These are phyloP conservation scores for Parasitella parasitica DNA, from an alignment of 371 early-diverging fungal genomes.

Conservation along the genomic window DNA sequence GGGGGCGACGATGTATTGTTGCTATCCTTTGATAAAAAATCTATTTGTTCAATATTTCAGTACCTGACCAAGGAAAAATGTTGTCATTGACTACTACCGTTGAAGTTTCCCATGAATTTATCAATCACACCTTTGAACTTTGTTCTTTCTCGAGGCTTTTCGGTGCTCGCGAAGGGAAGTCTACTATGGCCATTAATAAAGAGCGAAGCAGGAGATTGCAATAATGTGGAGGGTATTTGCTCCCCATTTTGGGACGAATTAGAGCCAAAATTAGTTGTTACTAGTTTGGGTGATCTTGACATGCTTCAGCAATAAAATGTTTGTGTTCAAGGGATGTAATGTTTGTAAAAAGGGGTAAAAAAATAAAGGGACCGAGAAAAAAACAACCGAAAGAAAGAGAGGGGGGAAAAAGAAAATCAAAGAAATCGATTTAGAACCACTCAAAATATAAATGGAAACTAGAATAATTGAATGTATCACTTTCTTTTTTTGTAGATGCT, in stretches of 20 bases:
- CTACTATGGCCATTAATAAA: not conserved
- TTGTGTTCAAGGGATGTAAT: not conserved
- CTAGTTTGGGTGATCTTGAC: conserved; percentile 12
- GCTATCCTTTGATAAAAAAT: not conserved
- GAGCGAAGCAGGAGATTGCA: not conserved
- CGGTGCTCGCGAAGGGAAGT: not conserved
- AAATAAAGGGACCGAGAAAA: not conserved
- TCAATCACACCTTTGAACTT: conserved; percentile 54
- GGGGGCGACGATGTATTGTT: not conserved
- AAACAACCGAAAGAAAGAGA: not conserved
- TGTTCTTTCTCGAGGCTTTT: conserved; percentile 23
- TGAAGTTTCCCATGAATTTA: conserved; percentile 33
- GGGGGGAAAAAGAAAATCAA: not conserved
- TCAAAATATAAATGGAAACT: not conserved
- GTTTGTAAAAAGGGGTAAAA: not conserved
- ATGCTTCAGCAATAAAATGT: not conserved
- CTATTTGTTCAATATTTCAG: not conserved
- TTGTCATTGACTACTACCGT: conserved; percentile 21
- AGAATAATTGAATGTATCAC: not conserved
- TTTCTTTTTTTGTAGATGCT: not conserved
- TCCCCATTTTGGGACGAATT: not conserved
- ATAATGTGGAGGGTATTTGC: not conserved
- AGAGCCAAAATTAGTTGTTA: conserved; percentile 8
- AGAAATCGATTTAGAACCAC: not conserved
- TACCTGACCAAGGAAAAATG: not conserved